phyloP scores from a whole-genome alignment of 2,329 filamentous ascomycete genomes.

The Pseudocercospora macadamiae region DNA sequence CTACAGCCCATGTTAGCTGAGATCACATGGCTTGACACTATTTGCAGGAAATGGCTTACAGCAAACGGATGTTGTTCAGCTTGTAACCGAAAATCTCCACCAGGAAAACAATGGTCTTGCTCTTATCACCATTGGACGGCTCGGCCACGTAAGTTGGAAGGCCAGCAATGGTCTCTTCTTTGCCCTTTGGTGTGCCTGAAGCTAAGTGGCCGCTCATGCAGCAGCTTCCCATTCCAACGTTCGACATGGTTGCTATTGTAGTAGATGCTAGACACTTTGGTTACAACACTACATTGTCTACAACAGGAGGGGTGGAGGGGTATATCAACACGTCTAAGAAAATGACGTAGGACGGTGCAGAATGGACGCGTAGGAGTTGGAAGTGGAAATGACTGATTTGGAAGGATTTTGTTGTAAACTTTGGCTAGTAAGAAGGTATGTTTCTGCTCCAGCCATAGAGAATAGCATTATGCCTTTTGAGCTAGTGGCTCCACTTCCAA shows the following conservation, averaged over 20 bases:
- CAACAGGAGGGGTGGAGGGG: constrained; percentile 1
- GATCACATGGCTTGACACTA: too few species aligned
- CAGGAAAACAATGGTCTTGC: constrained; percentile 52
- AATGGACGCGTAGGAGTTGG: not conserved
- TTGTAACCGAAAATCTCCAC: constrained; percentile 54
- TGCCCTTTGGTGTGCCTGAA: constrained; percentile 22
- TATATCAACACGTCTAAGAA: not conserved
- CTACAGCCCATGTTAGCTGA: not conserved
- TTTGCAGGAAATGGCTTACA: too few species aligned
- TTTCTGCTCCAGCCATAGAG: too few species aligned
- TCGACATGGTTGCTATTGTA: constrained; percentile 38
- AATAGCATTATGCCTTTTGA: too few species aligned
- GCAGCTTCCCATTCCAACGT: constrained; percentile 43
- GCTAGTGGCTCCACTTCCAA: too few species aligned
- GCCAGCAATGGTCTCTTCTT: constrained; percentile 21
- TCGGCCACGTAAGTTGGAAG: constrained; percentile 28
- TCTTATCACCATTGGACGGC: constrained; percentile 39
- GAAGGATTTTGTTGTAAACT: not conserved
- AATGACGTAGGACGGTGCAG: not conserved
- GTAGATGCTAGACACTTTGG: not conserved
- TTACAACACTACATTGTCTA: not conserved
- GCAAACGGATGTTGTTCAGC: constrained; percentile 49
- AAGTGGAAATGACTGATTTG: not conserved
- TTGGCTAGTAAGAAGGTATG: not conserved
- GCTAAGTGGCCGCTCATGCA: constrained; percentile 29